These are phyloP conservation scores for Ceratocystis lukuohia DNA, from an alignment of 2,329 filamentous ascomycete species.

Conservation along the genomic window DNA sequence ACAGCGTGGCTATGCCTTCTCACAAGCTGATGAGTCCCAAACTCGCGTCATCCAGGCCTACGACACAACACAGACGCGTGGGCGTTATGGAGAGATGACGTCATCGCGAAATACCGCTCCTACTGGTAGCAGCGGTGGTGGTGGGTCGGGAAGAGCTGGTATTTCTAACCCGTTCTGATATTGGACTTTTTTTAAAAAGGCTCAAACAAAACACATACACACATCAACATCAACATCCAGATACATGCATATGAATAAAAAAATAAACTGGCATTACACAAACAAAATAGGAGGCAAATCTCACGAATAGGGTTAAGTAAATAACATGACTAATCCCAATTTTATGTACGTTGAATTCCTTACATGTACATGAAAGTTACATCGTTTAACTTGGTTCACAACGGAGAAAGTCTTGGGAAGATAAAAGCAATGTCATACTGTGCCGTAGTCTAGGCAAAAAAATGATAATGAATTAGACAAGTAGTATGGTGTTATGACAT, in stretches of 20 bases:
- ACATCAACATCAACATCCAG: neutral
- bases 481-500: neutral
- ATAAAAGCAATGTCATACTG: too few species aligned
- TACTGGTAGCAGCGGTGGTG: neutral
- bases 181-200: neutral
- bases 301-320: too few species aligned
- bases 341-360: too few species aligned
- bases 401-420: too few species aligned
- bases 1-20: slow-evolving; percentile 96
- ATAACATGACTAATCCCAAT: too few species aligned
- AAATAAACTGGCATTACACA: neutral
- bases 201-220: neutral
- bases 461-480: neutral
- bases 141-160: too few species aligned
- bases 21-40: slow-evolving; percentile 91
- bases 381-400: too few species aligned
- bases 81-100: slow-evolving; percentile 90
- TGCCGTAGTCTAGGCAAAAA: neutral
- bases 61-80: slow-evolving; percentile 85
- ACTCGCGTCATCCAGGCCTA: slow-evolving; percentile 92
- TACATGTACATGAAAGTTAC: too few species aligned
- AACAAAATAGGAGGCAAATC: too few species aligned
- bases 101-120: slow-evolving; percentile 27
- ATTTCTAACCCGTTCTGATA: neutral
- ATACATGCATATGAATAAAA: neutral